These are phyloP conservation scores for Macrophomina tecta DNA, from an alignment of 2,329 filamentous ascomycete species.

Conservation along the genomic window DNA sequence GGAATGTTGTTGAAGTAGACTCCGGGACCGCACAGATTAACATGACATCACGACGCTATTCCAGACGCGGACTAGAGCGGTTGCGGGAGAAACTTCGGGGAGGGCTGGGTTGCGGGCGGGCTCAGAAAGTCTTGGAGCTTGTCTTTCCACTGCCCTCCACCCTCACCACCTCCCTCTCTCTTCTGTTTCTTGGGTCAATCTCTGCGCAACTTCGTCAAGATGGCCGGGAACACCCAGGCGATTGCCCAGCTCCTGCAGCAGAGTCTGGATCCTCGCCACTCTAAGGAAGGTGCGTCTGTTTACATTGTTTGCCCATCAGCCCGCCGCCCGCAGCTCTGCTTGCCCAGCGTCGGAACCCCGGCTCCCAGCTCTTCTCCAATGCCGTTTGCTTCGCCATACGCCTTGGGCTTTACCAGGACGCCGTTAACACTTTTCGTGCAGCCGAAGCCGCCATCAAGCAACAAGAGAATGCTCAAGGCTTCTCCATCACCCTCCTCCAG, in stretches of 20 bases:
- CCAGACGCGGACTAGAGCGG: not conserved
- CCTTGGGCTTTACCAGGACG: not conserved
- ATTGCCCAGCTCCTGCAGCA: constrained; percentile 87
- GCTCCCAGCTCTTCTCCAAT: constrained; percentile 15
- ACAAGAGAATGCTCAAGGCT: constrained; percentile 83
- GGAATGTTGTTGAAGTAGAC: not conserved
- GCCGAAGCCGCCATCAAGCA: constrained; percentile 80
- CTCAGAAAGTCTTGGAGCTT: constrained; percentile 28
- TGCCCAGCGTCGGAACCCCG: not conserved
- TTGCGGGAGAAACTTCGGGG: constrained; percentile 3
- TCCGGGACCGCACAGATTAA: not conserved
- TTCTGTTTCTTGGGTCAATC: constrained; percentile 13
- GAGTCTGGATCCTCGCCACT: constrained; percentile 84
- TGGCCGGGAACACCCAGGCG: constrained; percentile 66
- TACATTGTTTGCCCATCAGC: constrained; percentile 32
- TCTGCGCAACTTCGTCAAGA: constrained; percentile 40
- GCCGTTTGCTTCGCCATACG: not conserved
- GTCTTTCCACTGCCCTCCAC: constrained; percentile 13
- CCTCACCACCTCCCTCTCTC: not conserved
- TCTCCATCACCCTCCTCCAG: constrained; percentile 83
- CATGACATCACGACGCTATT: constrained; percentile 21
- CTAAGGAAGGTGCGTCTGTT: constrained; percentile 77
- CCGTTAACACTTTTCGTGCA: constrained; percentile 51
- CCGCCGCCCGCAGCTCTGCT: constrained; percentile 13
- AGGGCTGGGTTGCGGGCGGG: constrained; percentile 1